Evolutionary conservation across 1,284 basidiomycete species (phyloP).

Genomic region (Hemileia vastatrix): DNA sequence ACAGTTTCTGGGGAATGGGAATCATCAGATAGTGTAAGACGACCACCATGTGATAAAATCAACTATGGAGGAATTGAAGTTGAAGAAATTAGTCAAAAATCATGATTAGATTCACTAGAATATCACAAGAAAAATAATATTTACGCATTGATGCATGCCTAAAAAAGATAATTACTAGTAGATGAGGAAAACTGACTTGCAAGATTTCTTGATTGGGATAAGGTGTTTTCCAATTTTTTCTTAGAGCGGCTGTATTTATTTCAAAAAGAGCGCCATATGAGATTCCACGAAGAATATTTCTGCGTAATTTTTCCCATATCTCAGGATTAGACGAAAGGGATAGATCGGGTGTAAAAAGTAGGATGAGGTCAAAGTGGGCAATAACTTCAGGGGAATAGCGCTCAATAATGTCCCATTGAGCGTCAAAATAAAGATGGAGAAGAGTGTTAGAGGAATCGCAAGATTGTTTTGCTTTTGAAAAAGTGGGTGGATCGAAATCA

Average conservation of each 20-base stretch:
- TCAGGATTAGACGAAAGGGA: slow-evolving; percentile 40
- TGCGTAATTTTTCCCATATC: slow-evolving; percentile 58
- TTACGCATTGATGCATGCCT: too few relatives aligned
- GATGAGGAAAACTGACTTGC: slow-evolving; percentile 51
- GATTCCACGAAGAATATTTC: slow-evolving; percentile 67
- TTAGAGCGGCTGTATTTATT: slow-evolving; percentile 79
- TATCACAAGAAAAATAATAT: neutral
- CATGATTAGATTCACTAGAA: neutral
- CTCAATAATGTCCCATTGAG: slow-evolving; percentile 60
- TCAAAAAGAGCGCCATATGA: slow-evolving; percentile 87
- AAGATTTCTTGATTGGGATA: slow-evolving; percentile 75
- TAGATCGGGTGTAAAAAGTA: slow-evolving; percentile 54
- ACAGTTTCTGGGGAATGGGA: slow-evolving; percentile 84
- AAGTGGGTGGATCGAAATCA: slow-evolving; percentile 75
- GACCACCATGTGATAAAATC: slow-evolving; percentile 59
- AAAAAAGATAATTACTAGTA: neutral
- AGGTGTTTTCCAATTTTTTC: slow-evolving; percentile 76
- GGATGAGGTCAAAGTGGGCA: slow-evolving; percentile 84
- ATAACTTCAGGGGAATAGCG: slow-evolving; percentile 75
- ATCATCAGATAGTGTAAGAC: slow-evolving; percentile 83
- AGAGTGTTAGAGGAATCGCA: slow-evolving; percentile 42
- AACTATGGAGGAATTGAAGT: slow-evolving; percentile 49
- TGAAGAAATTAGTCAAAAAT: slow-evolving; percentile 15
- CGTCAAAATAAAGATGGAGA: slow-evolving; percentile 67
- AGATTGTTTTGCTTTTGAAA: slow-evolving; percentile 34